Evolutionary conservation across 768 basidiomycete species (phyloP).

Genomic region (Lactifluus pinguis): DNA sequence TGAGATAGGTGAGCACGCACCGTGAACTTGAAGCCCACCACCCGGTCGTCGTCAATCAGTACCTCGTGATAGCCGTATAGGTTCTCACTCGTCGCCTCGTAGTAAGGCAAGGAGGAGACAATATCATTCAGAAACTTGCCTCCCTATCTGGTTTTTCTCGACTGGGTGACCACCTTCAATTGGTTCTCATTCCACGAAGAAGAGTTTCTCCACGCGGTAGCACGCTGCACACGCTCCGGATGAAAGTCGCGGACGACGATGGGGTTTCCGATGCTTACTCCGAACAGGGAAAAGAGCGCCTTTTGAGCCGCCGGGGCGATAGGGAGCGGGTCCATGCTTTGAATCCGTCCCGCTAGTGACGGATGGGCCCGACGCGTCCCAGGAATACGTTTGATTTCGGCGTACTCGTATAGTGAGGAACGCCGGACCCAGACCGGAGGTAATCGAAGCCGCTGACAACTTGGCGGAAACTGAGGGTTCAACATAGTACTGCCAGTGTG

Average conservation of each 20-base stretch:
- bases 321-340: conserved; percentile 10
- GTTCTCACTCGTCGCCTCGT: conserved; percentile 13
- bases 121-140: conserved; percentile 15
- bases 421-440: conserved; percentile 12
- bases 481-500: conserved; percentile 6
- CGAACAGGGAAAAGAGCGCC: conserved; percentile 13
- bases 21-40: conserved; percentile 15
- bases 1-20: background rate
- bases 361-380: conserved; percentile 11
- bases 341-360: conserved; percentile 11
- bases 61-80: conserved; percentile 15
- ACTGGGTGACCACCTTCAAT: conserved; percentile 11
- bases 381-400: background rate
- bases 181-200: background rate
- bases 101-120: conserved; percentile 11
- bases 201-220: background rate
- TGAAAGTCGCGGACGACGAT: conserved; percentile 13
- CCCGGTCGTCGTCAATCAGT: conserved; percentile 12
- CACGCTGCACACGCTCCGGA: conserved; percentile 10
- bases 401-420: background rate
- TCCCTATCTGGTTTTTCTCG: conserved; percentile 8
- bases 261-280: conserved; percentile 9
- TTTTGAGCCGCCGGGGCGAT: conserved; percentile 8
- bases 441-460: conserved; percentile 10
- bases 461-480: conserved; percentile 13